phyloP scores from a whole-genome alignment of 306 rosid genomes.

The Inga laurina region DNA sequence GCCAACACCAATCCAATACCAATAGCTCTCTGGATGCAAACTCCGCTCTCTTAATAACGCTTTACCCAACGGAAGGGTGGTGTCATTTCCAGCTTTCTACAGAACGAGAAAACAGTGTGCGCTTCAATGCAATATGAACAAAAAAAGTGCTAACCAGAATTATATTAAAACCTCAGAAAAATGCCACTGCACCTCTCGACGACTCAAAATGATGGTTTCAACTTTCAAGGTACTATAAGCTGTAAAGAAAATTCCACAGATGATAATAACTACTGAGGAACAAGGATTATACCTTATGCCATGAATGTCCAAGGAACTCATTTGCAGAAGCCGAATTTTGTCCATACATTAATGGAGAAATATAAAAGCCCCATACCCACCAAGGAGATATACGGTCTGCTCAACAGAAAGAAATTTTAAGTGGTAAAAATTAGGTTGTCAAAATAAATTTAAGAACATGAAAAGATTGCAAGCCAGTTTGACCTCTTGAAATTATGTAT shows the following conservation, averaged over 20 bases:
- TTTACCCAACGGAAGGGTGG: constrained; percentile 64
- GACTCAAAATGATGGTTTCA: background rate
- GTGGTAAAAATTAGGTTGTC: constrained; percentile 23
- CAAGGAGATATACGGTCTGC: constrained; percentile 82
- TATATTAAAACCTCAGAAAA: constrained; percentile 14
- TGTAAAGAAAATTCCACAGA: background rate
- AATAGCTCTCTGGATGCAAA: constrained; percentile 77
- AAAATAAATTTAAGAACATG: constrained; percentile 26
- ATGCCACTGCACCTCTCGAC: constrained; percentile 13
- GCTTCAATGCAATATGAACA: background rate
- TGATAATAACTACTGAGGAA: constrained; percentile 1
- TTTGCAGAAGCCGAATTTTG: constrained; percentile 93
- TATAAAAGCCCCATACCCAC: constrained; percentile 99
- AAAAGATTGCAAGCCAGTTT: constrained; percentile 22
- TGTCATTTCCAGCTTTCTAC: constrained; percentile 59
- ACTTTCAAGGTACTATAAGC: background rate
- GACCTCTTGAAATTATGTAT: constrained; percentile 88
- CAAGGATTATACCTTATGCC: constrained; percentile 70
- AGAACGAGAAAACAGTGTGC: constrained; percentile 29
- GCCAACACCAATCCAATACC: constrained; percentile 99
- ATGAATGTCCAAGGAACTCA: constrained; percentile 96
- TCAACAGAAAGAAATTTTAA: constrained; percentile 28
- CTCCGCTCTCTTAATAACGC: constrained; percentile 69
- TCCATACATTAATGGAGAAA: constrained; percentile 98
- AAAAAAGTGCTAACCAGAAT: constrained; percentile 13